phyloP scores from a whole-genome alignment of 1,139 yeast species.

The Geotrichum candidum region DNA sequence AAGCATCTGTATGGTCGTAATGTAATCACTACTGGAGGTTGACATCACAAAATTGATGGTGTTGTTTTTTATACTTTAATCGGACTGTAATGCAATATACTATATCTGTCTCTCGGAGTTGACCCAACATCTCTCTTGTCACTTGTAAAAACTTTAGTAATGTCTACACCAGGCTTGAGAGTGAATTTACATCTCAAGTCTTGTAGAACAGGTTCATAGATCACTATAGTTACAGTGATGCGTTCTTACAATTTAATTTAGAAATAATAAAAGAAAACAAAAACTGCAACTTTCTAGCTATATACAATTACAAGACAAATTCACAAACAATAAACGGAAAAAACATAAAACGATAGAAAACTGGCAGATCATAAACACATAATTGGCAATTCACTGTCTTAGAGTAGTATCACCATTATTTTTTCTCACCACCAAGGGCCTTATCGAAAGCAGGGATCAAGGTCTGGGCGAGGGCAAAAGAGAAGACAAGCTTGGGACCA shows the following conservation, averaged over 20 bases:
- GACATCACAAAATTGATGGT: background rate
- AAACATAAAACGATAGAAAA: background rate
- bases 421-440: conserved; percentile 27
- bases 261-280: background rate
- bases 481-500: conserved; percentile 95
- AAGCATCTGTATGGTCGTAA: background rate
- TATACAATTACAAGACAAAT: conserved; percentile 1
- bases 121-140: background rate
- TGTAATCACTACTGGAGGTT: conserved; percentile 4
- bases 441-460: conserved; percentile 93
- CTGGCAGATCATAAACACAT: background rate
- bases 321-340: background rate
- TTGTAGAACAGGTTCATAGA: background rate
- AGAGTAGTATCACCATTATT: background rate
- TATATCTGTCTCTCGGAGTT: background rate
- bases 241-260: background rate
- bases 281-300: background rate
- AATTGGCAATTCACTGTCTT: background rate
- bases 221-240: background rate
- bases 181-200: background rate
- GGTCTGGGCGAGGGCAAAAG: conserved; percentile 93
- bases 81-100: background rate
- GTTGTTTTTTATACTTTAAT: background rate
- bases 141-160: background rate
- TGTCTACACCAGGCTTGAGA: too few species aligned